Percentiles rank a stretch among this genome's conserved stretches.
These are phyloP conservation scores for Lentinula lateritia DNA, from an alignment of 768 basidiomycete species.

Conservation along the genomic window DNA sequence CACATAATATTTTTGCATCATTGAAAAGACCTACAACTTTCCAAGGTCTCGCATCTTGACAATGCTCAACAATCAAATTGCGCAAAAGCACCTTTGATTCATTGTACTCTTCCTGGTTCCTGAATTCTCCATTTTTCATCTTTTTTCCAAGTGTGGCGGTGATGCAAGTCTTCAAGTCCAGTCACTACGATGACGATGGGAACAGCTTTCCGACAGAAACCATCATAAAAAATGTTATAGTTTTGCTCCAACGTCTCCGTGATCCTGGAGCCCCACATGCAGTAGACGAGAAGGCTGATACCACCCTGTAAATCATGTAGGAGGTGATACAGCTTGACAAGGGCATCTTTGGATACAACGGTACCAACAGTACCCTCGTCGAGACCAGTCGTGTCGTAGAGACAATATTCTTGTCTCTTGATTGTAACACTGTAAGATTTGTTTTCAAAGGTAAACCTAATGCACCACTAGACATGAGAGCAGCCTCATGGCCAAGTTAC, in stretches of 20 bases:
- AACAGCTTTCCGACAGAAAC: constrained; percentile 31
- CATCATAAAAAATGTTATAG: constrained; percentile 30
- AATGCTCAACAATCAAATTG: constrained; percentile 15
- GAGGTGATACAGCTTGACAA: constrained; percentile 24
- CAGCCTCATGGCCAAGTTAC: constrained; percentile 22
- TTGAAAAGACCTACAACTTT: not conserved
- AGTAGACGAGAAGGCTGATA: constrained; percentile 34
- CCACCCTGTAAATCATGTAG: constrained; percentile 21
- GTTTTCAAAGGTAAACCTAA: constrained; percentile 29
- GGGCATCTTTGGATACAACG: constrained; percentile 23
- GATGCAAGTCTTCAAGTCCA: constrained; percentile 31
- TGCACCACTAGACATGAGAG: constrained; percentile 24
- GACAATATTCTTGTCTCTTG: constrained; percentile 12
- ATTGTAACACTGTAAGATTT: constrained; percentile 18
- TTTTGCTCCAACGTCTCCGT: constrained; percentile 27
- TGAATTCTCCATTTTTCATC: not conserved
- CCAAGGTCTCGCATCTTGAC: constrained; percentile 18
- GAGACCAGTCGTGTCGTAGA: constrained; percentile 28
- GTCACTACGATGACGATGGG: constrained; percentile 33
- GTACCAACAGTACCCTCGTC: constrained; percentile 21
- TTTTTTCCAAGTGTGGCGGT: constrained; percentile 14
- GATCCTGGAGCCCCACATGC: constrained; percentile 33
- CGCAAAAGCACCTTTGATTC: constrained; percentile 18
- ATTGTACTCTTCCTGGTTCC: constrained; percentile 10
- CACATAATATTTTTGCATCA: not conserved